Evolutionary conservation across 768 basidiomycete species (phyloP), one percentile per base, ranked within the genome.

Genomic region (Candolleomyces eurysporus): DNA sequence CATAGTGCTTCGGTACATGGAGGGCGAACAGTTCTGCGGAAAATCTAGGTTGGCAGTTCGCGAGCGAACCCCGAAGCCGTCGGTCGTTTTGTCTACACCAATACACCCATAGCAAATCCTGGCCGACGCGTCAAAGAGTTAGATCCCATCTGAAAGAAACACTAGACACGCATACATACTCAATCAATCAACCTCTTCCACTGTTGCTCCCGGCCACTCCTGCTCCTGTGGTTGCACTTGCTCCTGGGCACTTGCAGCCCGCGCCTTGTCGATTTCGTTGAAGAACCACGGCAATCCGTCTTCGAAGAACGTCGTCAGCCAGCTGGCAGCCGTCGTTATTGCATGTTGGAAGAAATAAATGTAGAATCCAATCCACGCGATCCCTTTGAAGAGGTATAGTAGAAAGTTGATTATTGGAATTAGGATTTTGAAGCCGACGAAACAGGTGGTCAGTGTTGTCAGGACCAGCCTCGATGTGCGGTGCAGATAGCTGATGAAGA

Each of bases 351-450:
- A 72, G 65, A 72, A 78, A 54, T 74, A 67, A 43, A 73, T 58
- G 58, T 78, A 76, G 58, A 78, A 78, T 1, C 75, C 75, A 52
- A 76, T 63, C 73, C 66, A 65, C 6, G 73, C 75, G 42, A 76
- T 63, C 9, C 63, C 70, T 48, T 75, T 76, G 64, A 74, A 71
- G 9, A 71, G 36, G 11, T 60, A 63, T 32, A 63, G 67, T 10
- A 60, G 50, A 16, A 54, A 56, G 21, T 56, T 32, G 21, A 56
- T 55, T 10, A 69, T 50, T 16, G 73, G 69, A 5, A 68, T 57
- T 22, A 72, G 19, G 32, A 66, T 39, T 59, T 73, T 72, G 67
- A 68, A 74, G 7, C 58, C 67, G 13, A 75, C 40, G 61, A 73
- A 73, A 10, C 60, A 61, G 11, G 69, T 57, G 42, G 72, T 59